A percentile compares a stretch with the other conserved stretches of the same genome.
Evolutionary conservation across 1,139 yeast species (phyloP).

Genomic region (Hyphopichia buzzinii): DNA sequence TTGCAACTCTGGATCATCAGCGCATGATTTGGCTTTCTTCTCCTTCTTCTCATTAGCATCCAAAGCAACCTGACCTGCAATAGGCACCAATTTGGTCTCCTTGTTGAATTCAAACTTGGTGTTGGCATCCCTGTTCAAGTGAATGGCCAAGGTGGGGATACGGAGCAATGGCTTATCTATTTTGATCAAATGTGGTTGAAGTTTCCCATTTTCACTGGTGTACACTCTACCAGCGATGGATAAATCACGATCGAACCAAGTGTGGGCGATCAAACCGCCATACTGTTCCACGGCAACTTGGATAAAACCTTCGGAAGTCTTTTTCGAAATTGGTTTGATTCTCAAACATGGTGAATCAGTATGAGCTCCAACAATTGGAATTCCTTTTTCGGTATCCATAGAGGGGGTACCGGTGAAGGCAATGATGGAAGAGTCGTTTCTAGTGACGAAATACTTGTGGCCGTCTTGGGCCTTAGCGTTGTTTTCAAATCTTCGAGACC

Average conservation of each 20-base stretch:
- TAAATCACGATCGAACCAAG: conserved; percentile 92
- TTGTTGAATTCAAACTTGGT: conserved; percentile 84
- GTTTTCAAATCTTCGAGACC: conserved; percentile 47
- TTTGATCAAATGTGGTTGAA: conserved; percentile 68
- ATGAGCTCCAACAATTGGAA: conserved; percentile 90
- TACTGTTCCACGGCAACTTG: conserved; percentile 94
- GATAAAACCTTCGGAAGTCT: conserved; percentile 68
- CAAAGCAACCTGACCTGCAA: conserved; percentile 65
- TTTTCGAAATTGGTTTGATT: conserved; percentile 85
- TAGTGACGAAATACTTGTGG: conserved; percentile 74
- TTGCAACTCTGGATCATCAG: conserved; percentile 43
- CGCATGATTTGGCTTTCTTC: conserved; percentile 30
- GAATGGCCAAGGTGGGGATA: conserved; percentile 94
- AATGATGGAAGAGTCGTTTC: conserved; percentile 84
- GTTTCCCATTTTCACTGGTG: conserved; percentile 52
- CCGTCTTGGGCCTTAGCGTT: conserved; percentile 40
- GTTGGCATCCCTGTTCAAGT: conserved; percentile 75
- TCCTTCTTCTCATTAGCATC: conserved; percentile 25
- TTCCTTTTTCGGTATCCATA: conserved; percentile 78
- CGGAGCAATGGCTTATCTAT: conserved; percentile 81
- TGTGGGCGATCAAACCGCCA: conserved; percentile 93
- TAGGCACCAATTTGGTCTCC: conserved; percentile 83
- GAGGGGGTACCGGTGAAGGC: conserved; percentile 75
- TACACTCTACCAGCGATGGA: conserved; percentile 91
- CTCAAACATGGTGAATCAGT: conserved; percentile 93